A percentile compares a stretch with the other conserved stretches of the same genome.
Evolutionary conservation across 768 basidiomycete genomes (phyloP).

Genomic region (Termitomyces sp.): DNA sequence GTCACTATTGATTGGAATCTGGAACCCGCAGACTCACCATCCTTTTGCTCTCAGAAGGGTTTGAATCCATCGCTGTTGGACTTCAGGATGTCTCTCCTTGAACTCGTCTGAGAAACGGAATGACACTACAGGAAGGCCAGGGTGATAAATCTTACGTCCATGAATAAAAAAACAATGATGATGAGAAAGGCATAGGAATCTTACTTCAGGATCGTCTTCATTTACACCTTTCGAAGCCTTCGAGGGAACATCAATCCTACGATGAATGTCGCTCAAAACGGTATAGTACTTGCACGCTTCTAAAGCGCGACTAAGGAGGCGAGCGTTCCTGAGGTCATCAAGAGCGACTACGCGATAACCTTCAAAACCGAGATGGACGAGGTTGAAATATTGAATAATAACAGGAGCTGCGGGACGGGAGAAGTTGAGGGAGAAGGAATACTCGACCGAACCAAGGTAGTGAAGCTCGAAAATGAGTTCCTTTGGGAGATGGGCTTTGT

Average conservation of each 20-base stretch:
- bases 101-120: conserved; percentile 63
- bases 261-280: conserved; percentile 56
- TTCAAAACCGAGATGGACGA: conserved; percentile 57
- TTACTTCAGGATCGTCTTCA: conserved; percentile 57
- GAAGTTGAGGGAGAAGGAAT: conserved; percentile 70
- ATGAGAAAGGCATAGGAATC: background rate
- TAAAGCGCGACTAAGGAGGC: conserved; percentile 58
- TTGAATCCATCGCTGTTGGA: conserved; percentile 62
- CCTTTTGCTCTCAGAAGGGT: conserved; percentile 46
- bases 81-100: conserved; percentile 47
- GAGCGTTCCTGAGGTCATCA: conserved; percentile 59
- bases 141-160: conserved; percentile 40
- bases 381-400: conserved; percentile 62
- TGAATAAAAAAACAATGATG: background rate
- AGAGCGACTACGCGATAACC: conserved; percentile 51
- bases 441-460: conserved; percentile 59
- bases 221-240: conserved; percentile 19
- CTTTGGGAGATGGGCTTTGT: conserved; percentile 61
- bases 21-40: conserved; percentile 34
- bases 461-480: conserved; percentile 72
- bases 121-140: conserved; percentile 63
- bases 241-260: background rate
- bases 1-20: background rate
- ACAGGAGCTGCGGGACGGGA: conserved; percentile 62
- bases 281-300: conserved; percentile 52